Conservation (phyloP, 2,329 filamentous ascomycete genomes). For the Phymatotrichopsis omnivora region DNA sequence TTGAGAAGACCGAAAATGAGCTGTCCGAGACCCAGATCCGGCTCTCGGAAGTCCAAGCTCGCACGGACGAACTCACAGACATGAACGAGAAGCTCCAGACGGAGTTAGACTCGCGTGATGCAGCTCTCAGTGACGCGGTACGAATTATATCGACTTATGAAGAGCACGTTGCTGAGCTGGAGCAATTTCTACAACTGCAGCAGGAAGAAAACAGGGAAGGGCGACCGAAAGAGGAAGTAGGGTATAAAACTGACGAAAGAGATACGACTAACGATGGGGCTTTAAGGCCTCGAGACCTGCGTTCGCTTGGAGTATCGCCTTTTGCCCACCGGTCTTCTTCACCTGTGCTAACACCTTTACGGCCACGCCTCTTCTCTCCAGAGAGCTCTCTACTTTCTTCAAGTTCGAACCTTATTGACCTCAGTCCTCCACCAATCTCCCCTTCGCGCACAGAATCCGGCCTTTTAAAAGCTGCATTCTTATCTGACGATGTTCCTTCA, state of each 20-base stretch:
- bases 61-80: conserved; percentile 41
- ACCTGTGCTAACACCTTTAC: conserved; percentile 9
- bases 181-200: conserved; percentile 1
- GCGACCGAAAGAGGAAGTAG: neutral
- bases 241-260: neutral
- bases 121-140: conserved; percentile 60
- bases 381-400: conserved; percentile 13
- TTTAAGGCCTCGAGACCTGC: conserved; percentile 1
- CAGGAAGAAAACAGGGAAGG: neutral
- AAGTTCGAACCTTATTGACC: conserved; percentile 15
- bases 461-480: conserved; percentile 6
- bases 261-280: neutral
- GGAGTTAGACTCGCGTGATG: conserved; percentile 58
- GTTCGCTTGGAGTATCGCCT: conserved; percentile 17
- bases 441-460: neutral
- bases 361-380: neutral
- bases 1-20: conserved; percentile 40
- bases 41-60: conserved; percentile 7
- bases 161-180: conserved; percentile 32
- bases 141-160: conserved; percentile 58
- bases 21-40: conserved; percentile 34
- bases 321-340: conserved; percentile 10
- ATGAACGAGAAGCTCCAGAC: conserved; percentile 49
- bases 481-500: conserved; percentile 1
- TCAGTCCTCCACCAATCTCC: conserved; percentile 12